A percentile compares a stretch with the other conserved stretches of the same genome.
phyloP scores from a whole-genome alignment of 306 rosid species.

The Lathyrus aphaca region DNA sequence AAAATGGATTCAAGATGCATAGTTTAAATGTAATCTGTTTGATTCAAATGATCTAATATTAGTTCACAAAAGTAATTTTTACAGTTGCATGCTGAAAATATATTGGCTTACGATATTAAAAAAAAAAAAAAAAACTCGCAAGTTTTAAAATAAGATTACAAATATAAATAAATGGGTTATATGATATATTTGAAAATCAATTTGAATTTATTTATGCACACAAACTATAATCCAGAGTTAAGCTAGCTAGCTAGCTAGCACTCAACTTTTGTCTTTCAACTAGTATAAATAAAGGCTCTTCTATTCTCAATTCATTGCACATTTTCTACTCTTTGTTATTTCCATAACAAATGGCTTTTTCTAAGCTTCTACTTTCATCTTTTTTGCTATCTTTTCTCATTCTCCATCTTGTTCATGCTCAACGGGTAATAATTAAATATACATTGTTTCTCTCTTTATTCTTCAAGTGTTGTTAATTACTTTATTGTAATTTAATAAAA shows the following conservation, averaged over 20 bases:
- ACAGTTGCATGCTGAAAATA: too few species aligned
- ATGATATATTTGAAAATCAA: too few species aligned
- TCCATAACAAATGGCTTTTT: constrained; percentile 48
- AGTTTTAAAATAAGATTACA: too few species aligned
- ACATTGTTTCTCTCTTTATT: background rate
- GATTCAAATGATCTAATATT: too few species aligned
- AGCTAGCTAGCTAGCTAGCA: background rate
- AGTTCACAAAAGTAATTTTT: too few species aligned
- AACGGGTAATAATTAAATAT: constrained; percentile 37
- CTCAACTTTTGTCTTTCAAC: constrained; percentile 9
- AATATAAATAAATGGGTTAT: too few species aligned
- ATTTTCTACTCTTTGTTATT: background rate
- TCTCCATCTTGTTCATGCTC: constrained; percentile 45
- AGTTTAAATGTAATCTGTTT: too few species aligned
- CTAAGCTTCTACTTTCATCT: constrained; percentile 48
- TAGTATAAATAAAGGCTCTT: constrained; percentile 59
- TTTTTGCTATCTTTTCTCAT: constrained; percentile 51
- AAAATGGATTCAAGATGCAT: too few species aligned
- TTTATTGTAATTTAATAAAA: background rate
- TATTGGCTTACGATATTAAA: too few species aligned
- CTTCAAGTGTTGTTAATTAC: background rate
- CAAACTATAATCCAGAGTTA: too few species aligned
- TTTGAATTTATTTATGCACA: too few species aligned
- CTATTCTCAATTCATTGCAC: constrained; percentile 37
- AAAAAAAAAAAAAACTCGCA: too few species aligned